Conservation (phyloP, 176 grass and related monocot genomes). For the Paspalum vaginatum region DNA sequence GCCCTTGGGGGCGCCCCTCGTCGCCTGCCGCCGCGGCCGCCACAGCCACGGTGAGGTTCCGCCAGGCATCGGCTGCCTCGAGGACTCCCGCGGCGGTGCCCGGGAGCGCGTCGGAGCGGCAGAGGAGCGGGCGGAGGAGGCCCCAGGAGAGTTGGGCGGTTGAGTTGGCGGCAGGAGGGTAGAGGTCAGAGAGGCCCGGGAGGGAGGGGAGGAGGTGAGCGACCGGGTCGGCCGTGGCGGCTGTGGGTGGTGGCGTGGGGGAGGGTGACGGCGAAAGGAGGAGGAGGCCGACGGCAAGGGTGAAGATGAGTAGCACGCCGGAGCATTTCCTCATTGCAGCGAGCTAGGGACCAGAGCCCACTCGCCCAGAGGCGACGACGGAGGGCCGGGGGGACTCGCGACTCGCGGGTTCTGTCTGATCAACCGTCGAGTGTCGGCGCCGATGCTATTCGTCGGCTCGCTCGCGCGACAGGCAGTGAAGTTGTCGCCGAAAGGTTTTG, state of each 20-base stretch:
- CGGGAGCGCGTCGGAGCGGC: slow-evolving; percentile 75
- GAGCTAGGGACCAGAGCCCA: neutral
- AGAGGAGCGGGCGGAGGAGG: slow-evolving; percentile 67
- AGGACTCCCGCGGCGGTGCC: slow-evolving; percentile 52
- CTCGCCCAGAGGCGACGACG: too few species aligned
- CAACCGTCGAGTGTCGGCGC: too few species aligned
- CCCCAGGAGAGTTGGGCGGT: slow-evolving; percentile 55
- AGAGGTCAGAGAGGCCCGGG: slow-evolving; percentile 52
- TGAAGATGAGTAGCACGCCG: slow-evolving; percentile 53
- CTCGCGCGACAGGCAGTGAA: too few species aligned
- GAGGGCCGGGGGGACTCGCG: too few species aligned
- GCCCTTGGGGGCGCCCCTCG: neutral
- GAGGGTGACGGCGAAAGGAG: slow-evolving; percentile 52
- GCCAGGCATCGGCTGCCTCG: slow-evolving; percentile 64
- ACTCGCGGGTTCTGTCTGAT: too few species aligned
- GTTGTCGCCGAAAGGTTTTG: too few species aligned
- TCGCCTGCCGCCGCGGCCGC: neutral
- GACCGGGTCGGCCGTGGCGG: neutral
- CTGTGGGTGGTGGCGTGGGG: slow-evolving; percentile 3
- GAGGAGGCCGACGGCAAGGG: slow-evolving; percentile 45
- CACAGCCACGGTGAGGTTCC: slow-evolving; percentile 49
- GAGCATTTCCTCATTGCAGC: slow-evolving; percentile 58
- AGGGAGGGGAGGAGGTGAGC: slow-evolving; percentile 38
- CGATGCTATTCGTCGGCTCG: too few species aligned
- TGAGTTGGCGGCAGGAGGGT: slow-evolving; percentile 50